phyloP scores from a whole-genome alignment of 2,329 filamentous ascomycete genomes.

The Fusarium tanahbumbuense region DNA sequence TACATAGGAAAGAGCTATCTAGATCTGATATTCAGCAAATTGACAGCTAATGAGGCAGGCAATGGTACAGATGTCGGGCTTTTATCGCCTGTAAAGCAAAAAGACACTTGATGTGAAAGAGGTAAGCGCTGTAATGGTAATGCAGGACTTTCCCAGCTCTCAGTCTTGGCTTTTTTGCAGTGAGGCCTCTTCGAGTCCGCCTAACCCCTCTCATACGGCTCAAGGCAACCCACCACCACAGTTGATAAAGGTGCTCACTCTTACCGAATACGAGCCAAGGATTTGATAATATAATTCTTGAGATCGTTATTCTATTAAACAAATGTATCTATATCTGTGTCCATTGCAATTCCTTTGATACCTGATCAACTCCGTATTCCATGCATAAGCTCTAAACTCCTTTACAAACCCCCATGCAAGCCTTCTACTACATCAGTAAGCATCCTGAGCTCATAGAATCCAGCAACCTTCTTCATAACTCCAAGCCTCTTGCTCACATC shows the following conservation, averaged over 20 bases:
- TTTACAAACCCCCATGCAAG: conserved; percentile 62
- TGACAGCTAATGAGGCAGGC: background rate
- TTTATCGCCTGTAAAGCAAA: background rate
- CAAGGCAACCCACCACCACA: background rate
- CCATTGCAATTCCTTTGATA: conserved; percentile 4
- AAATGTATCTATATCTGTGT: background rate
- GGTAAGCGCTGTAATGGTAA: background rate
- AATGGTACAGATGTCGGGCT: background rate
- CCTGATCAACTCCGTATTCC: conserved; percentile 34
- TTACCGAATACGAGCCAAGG: background rate
- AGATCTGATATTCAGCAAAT: background rate
- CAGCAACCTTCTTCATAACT: conserved; percentile 80
- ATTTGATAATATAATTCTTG: background rate
- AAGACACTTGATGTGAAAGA: background rate
- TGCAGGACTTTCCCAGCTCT: conserved; percentile 7
- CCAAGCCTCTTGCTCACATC: conserved; percentile 73
- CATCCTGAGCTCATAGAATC: conserved; percentile 85
- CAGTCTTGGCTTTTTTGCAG: background rate
- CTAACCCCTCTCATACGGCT: background rate
- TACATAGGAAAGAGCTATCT: background rate
- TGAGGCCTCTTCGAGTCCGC: background rate
- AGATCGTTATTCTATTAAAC: conserved; percentile 4
- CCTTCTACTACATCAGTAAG: conserved; percentile 78
- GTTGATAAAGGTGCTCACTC: background rate
- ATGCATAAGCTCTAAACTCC: conserved; percentile 26